Base-by-base conservation (phyloP, 331 rosid genomes). In the Dryas integrifolia region DNA sequence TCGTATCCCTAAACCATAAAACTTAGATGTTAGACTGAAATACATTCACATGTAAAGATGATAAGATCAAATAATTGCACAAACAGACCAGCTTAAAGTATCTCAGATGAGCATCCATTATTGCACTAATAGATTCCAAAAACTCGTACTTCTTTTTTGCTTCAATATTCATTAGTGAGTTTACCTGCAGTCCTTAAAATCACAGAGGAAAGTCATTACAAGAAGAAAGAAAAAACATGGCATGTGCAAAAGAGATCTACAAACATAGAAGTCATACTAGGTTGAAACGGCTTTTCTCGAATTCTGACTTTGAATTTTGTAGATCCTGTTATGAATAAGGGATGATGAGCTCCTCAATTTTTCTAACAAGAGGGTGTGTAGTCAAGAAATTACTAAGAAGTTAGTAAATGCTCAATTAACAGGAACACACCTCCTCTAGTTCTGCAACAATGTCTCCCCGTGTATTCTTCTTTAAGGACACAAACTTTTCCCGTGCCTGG, bases 61-160 rank as follows among this genome's bases (percentile, higher is more conserved):
- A 67, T 46, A 68, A 82, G 16, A 67, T 58, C 68, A 62, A 80
- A 76, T 46, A 62, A 72, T 60, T 60, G 41, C 83, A 73, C 44
- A 58, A 69, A 81, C 97, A 0, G 70, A 94, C 98, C 95, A 94
- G 96, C 81, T 94, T 94, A 80, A 94, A 94, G 76, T 94, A 94
- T 89, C 98, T 82, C 81, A 94, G 85, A 81, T 94, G 97, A 58
- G 92, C 97, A 79, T 94, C 98, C 98, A 94, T 94, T 70, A 94
- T 92, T 72, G 98, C 96, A 86, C 97, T 94, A 73, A 91, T 75
- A 74, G 98, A 91, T 79, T 94, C 98, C 88, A 94, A 89, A 76
- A 94, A 91, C 83, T 86, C 90, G 7, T 88, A 86, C 88, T 94
- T 94, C 91, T 94, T 94, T 85, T 91, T 94, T 75, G 89, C 90